Percentiles rank a stretch among this genome's conserved stretches.
phyloP scores from a whole-genome alignment of 257 asterid species.

The Knoxia roxburghii region DNA sequence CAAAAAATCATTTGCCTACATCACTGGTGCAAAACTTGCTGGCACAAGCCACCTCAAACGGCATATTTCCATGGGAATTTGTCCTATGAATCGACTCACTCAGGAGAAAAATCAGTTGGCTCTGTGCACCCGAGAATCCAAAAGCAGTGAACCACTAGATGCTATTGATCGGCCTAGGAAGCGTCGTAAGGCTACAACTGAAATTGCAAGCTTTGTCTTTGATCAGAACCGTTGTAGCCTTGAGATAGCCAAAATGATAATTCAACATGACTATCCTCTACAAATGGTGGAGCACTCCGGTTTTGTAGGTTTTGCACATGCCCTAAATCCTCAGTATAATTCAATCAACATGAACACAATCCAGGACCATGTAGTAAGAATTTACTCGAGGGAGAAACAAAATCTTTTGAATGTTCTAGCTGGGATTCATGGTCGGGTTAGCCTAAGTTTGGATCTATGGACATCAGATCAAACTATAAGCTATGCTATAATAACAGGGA shows the following conservation, averaged over 20 bases:
- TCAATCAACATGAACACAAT: conserved; percentile 27
- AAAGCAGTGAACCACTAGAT: conserved; percentile 31
- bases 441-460: conserved; percentile 64
- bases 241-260: conserved; percentile 66
- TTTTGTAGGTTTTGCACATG: conserved; percentile 45
- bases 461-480: conserved; percentile 48
- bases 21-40: conserved; percentile 64
- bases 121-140: conserved; percentile 24
- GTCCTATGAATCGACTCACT: conserved; percentile 46
- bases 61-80: conserved; percentile 68
- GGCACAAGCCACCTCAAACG: conserved; percentile 95
- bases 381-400: conserved; percentile 59
- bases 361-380: conserved; percentile 45
- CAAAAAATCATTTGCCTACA: conserved; percentile 75
- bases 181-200: conserved; percentile 48
- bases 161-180: conserved; percentile 55
- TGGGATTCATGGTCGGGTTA: conserved; percentile 56
- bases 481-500: conserved; percentile 56
- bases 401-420: conserved; percentile 45
- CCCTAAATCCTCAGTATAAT: conserved; percentile 62
- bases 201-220: conserved; percentile 20
- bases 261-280: conserved; percentile 76
- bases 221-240: conserved; percentile 40
- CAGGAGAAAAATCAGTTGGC: conserved; percentile 34
- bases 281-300: conserved; percentile 62